Base-by-base conservation (phyloP, 345 rosid genomes). In the Hibiscus tridactylites region DNA sequence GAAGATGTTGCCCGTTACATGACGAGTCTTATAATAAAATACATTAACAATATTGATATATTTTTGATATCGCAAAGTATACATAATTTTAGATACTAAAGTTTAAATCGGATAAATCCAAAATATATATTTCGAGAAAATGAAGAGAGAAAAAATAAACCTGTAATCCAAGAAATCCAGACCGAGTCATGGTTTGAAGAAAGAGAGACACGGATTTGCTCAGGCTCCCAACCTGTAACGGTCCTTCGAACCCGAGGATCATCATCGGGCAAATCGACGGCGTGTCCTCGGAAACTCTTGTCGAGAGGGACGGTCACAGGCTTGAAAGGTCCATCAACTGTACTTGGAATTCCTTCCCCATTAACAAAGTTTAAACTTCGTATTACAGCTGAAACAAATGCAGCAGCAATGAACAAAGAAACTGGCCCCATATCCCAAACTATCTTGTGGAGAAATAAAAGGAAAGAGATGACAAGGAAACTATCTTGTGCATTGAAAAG, bases 131-230 rank as follows among this genome's bases (percentile, higher is more conserved):
- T 47, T 47, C 3, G 9, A 56, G 11, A 57, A 17, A 24, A 10
- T 21, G 11, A 21, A 57, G 15, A 57, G 61, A 57, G 6, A 17
- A 47, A 72, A 73, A 37, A 72, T 6, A 72, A 72, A 79, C 97
- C 97, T 79, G 99, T 91, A 77, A 91, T 76, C 99, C 99, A 94
- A 64, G 99, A 94, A 65, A 91, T 77, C 96, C 92, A 90, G 44
- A 85, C 84, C 2, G 97, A 89, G 79, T 86, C 80, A 79, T 81
- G 74, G 61, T 63, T 75, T 31, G 85, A 69, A 53, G 97, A 90
- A 19, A 95, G 92, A 61, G 99, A 90, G 74, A 95, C 70, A 0
- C 91, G 88, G 72, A 95, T 82, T 73, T 92, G 97, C 62, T 90
- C 87, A 15, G 97, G 99, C 77, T 66, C 73, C 72, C 88, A 85